phyloP scores from a whole-genome alignment of 768 basidiomycete genomes.

The Cystofilobasidium macerans region DNA sequence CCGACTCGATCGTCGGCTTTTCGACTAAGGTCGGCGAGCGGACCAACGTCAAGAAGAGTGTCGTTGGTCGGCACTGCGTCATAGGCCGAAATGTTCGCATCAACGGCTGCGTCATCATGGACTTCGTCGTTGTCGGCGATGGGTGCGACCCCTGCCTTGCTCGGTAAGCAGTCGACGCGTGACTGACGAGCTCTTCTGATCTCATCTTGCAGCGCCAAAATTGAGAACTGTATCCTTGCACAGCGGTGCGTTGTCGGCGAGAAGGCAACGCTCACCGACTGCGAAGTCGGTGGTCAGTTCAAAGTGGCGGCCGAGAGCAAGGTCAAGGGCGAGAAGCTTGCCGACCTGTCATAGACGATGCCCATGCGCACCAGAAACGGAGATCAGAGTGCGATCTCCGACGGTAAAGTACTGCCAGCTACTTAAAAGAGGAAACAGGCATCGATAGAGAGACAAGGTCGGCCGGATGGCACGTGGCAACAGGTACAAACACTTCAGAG shows the following conservation, averaged over 20 bases:
- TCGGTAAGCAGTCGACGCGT: background rate
- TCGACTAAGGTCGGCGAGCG: conserved; percentile 74
- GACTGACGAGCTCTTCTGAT: background rate
- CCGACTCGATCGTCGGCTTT: conserved; percentile 67
- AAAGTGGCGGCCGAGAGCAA: conserved; percentile 35
- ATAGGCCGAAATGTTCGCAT: conserved; percentile 79
- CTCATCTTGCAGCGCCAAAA: conserved; percentile 11
- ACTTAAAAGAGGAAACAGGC: too few relatives aligned
- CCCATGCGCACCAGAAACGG: too few relatives aligned
- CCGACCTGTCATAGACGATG: background rate
- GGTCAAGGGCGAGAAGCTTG: conserved; percentile 21
- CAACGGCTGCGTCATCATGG: conserved; percentile 67
- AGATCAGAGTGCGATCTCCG: too few relatives aligned
- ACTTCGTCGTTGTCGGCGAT: conserved; percentile 78
- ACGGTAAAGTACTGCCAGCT: too few relatives aligned
- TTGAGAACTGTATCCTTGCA: conserved; percentile 33
- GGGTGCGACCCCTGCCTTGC: conserved; percentile 47
- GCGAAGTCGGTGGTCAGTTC: conserved; percentile 39
- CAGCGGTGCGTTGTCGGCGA: conserved; percentile 38
- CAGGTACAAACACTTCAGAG: too few relatives aligned
- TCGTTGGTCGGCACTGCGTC: conserved; percentile 70
- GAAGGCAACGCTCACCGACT: conserved; percentile 37
- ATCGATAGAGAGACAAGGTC: too few relatives aligned
- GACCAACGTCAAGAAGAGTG: conserved; percentile 64
- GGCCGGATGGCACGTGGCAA: too few relatives aligned